A percentile compares a stretch with the other conserved stretches of the same genome.
phyloP scores from a whole-genome alignment of 495 filamentous ascomycete genomes.

The Neurospora africana region DNA sequence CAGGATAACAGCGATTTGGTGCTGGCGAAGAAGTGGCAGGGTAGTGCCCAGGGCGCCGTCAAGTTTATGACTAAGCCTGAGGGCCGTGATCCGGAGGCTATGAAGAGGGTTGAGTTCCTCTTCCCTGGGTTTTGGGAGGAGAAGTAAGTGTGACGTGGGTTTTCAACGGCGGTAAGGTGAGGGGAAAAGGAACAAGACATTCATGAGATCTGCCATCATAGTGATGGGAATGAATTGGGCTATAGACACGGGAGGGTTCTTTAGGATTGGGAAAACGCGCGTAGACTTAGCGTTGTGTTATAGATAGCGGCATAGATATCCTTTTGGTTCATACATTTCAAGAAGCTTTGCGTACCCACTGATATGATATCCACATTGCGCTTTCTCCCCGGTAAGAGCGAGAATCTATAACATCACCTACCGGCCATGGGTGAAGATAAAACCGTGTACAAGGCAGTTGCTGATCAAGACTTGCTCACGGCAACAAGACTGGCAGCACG shows the following conservation, averaged over 20 bases:
- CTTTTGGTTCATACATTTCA: background rate
- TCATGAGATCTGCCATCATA: background rate
- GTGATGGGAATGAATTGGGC: background rate
- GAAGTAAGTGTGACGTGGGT: constrained; percentile 4
- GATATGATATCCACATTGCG: background rate
- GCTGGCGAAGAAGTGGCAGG: constrained; percentile 63
- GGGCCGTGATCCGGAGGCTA: constrained; percentile 50
- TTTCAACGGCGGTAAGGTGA: background rate
- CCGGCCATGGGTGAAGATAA: background rate
- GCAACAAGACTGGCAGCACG: background rate
- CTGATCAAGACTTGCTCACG: background rate
- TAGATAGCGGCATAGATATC: background rate
- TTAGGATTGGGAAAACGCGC: background rate
- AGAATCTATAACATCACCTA: background rate
- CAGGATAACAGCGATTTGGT: constrained; percentile 68
- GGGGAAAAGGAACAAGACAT: background rate
- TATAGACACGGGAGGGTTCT: background rate
- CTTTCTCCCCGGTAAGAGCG: background rate
- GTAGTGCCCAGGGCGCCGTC: constrained; percentile 50
- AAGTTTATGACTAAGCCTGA: constrained; percentile 64
- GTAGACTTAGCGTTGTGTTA: background rate
- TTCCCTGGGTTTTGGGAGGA: constrained; percentile 53
- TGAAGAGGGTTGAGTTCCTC: constrained; percentile 64
- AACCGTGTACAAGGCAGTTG: background rate
- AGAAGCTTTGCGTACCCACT: too few species aligned